A percentile compares a stretch with the other conserved stretches of the same genome.
Conservation (phyloP, 441 rosid genomes). For the Codiaeum variegatum region DNA sequence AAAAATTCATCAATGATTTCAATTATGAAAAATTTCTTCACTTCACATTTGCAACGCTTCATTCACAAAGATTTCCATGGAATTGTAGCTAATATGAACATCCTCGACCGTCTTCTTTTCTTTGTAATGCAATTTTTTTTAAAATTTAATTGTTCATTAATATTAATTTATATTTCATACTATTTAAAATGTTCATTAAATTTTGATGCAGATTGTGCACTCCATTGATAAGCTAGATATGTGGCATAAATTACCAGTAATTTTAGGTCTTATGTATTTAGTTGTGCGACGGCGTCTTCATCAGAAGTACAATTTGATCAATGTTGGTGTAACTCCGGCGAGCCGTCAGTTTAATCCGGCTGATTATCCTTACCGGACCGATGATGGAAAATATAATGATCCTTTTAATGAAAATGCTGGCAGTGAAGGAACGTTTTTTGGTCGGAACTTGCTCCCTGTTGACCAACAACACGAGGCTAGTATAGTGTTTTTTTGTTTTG, state of each 20-base stretch:
- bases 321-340: slow-evolving; percentile 45
- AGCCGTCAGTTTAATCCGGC: slow-evolving; percentile 41
- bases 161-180: too few relatives aligned
- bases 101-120: slow-evolving; percentile 44
- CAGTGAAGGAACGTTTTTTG: slow-evolving; percentile 46
- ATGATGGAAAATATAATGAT: slow-evolving; percentile 45
- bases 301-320: slow-evolving; percentile 46
- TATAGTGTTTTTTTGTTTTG: too few relatives aligned
- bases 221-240: slow-evolving; percentile 39
- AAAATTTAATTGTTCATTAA: too few relatives aligned
- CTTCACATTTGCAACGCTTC: slow-evolving; percentile 27
- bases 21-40: slow-evolving; percentile 12
- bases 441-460: slow-evolving; percentile 45
- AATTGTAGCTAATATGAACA: slow-evolving; percentile 39
- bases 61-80: slow-evolving; percentile 48
- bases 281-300: slow-evolving; percentile 47
- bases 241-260: slow-evolving; percentile 55
- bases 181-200: too few relatives aligned
- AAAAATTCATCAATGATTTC: too few relatives aligned
- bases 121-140: slow-evolving; percentile 24
- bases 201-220: slow-evolving; percentile 42
- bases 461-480: slow-evolving; percentile 32
- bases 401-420: slow-evolving; percentile 52
- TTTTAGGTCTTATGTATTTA: slow-evolving; percentile 43
- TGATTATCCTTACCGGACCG: slow-evolving; percentile 51